These are phyloP conservation scores for Hirsutella thompsonii DNA, from an alignment of 2,329 filamentous ascomycete genomes.

Conservation along the genomic window DNA sequence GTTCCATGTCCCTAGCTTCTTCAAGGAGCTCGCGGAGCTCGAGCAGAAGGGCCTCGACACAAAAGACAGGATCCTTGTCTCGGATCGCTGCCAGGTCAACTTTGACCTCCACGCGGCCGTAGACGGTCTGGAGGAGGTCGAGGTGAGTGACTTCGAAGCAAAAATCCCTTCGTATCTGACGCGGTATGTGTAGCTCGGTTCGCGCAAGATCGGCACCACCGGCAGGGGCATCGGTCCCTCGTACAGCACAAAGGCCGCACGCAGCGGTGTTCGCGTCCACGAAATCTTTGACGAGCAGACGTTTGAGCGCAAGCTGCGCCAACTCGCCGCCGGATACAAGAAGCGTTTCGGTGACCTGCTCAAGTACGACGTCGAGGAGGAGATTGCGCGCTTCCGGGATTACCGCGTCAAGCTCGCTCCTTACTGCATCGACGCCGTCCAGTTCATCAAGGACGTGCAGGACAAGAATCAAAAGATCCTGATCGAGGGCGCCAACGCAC, in stretches of 20 bases:
- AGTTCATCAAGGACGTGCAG: constrained; percentile 50
- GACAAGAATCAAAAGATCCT: constrained; percentile 45
- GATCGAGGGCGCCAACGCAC: constrained; percentile 48
- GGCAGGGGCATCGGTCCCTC: constrained; percentile 15
- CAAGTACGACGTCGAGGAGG: constrained; percentile 54
- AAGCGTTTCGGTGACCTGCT: constrained; percentile 57
- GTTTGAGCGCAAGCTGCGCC: constrained; percentile 54
- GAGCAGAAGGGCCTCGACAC: constrained; percentile 14
- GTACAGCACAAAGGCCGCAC: constrained; percentile 14
- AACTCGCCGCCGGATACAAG: constrained; percentile 45
- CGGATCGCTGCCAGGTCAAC: constrained; percentile 49
- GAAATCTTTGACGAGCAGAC: constrained; percentile 54
- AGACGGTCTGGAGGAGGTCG: constrained; percentile 53
- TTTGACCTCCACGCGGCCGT: constrained; percentile 54
- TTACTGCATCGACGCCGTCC: constrained; percentile 54
- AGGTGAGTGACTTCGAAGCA: constrained; percentile 21
- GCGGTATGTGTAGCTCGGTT: neutral
- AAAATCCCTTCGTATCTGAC: neutral
- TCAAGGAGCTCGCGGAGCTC: constrained; percentile 26
- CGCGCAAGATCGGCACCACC: constrained; percentile 22
- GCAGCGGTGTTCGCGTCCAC: constrained; percentile 53
- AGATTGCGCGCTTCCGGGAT: constrained; percentile 48
- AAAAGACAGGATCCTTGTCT: constrained; percentile 44
- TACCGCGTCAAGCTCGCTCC: constrained; percentile 43
- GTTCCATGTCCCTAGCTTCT: constrained; percentile 40